phyloP scores from a whole-genome alignment of 495 filamentous ascomycete genomes.

The Parachaetomium inaequale region DNA sequence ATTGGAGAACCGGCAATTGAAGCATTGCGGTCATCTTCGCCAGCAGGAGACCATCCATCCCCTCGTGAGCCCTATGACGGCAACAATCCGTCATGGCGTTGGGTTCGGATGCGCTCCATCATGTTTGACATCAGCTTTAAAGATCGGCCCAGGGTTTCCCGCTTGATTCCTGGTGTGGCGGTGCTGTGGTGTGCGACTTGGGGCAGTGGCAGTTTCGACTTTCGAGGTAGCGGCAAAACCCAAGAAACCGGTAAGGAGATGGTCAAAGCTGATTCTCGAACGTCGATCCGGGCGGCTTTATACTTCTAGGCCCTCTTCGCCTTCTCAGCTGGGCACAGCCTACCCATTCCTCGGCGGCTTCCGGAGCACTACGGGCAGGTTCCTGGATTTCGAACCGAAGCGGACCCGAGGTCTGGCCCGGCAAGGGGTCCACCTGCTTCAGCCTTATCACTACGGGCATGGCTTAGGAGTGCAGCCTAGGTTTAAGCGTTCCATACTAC shows the following conservation, averaged over 20 bases:
- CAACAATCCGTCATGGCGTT: neutral
- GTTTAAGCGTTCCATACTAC: neutral
- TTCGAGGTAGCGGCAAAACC: neutral
- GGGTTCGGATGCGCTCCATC: neutral
- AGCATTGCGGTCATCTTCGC: neutral
- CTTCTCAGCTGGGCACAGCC: neutral
- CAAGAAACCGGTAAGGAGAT: neutral
- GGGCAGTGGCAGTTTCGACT: neutral
- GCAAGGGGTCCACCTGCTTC: neutral
- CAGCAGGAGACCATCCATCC: no score
- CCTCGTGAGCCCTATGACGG: neutral
- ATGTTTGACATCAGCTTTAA: neutral
- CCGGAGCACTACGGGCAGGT: neutral
- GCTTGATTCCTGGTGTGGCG: neutral
- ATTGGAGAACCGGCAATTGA: neutral
- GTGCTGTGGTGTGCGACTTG: neutral
- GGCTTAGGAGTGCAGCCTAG: neutral
- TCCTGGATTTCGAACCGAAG: neutral
- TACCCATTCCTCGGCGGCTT: neutral
- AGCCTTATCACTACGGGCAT: neutral
- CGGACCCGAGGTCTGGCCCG: neutral
- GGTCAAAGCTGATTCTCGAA: constrained; percentile 6
- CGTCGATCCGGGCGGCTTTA: neutral
- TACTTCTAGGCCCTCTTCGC: neutral
- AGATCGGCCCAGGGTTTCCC: neutral